These are phyloP conservation scores for Neurospora tetraspora DNA, from an alignment of 495 filamentous ascomycete genomes.

Conservation along the genomic window DNA sequence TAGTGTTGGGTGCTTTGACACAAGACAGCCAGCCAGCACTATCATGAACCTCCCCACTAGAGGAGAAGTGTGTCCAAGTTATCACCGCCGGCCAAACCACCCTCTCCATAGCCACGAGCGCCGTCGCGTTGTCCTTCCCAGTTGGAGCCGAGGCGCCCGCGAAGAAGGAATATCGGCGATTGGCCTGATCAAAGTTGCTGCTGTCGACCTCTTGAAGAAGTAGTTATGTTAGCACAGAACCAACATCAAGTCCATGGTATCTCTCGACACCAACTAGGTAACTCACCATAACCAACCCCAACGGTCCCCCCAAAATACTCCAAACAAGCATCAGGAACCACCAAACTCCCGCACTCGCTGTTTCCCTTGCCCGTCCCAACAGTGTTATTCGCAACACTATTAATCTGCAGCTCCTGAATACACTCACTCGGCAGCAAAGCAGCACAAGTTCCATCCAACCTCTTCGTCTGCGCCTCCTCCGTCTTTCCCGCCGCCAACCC, in stretches of 20 bases:
- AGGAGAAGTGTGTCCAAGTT: conserved; percentile 14
- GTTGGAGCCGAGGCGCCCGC: conserved; percentile 1
- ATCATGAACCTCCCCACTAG: conserved; percentile 5
- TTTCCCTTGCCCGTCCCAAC: neutral
- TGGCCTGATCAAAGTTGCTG: neutral
- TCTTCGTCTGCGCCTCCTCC: neutral
- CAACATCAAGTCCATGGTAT: neutral
- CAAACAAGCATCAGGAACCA: conserved; percentile 5
- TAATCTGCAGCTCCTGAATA: conserved; percentile 9
- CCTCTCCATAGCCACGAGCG: conserved; percentile 1
- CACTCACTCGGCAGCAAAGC: conserved; percentile 3
- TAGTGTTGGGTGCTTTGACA: neutral
- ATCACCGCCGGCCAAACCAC: conserved; percentile 15
- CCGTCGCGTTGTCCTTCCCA: conserved; percentile 1
- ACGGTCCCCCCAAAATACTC: neutral
- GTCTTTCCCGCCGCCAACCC: neutral
- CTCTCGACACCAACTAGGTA: neutral
- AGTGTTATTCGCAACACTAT: neutral
- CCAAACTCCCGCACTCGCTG: conserved; percentile 3
- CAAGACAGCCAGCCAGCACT: conserved; percentile 12
- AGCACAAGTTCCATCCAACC: conserved; percentile 1
- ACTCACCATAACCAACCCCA: conserved; percentile 7
- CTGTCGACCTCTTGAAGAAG: neutral
- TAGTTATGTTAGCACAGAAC: neutral
- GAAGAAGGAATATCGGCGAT: conserved; percentile 5